A percentile compares a stretch with the other conserved stretches of the same genome.
phyloP scores from a whole-genome alignment of 2,329 filamentous ascomycete species.

The Verticillium isaacii region DNA sequence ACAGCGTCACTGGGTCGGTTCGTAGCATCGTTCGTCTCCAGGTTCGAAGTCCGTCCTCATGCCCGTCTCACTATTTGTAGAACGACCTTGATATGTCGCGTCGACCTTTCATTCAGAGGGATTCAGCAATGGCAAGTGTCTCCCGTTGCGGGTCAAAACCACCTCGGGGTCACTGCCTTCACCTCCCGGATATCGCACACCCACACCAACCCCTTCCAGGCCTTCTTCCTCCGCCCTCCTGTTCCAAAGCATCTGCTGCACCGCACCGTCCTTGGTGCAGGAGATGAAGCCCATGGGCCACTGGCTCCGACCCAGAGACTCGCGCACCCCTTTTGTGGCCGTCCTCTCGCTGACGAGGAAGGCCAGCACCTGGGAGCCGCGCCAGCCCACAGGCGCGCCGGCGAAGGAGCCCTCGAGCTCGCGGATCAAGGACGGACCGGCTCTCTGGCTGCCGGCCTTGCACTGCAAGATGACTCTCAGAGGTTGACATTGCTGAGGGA shows the following conservation, averaged over 20 bases:
- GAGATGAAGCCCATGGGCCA: slow-evolving; percentile 70
- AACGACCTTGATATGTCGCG: not conserved
- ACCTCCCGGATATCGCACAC: slow-evolving; percentile 32
- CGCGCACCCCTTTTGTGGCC: slow-evolving; percentile 74
- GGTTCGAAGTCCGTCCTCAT: no score
- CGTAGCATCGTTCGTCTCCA: no score
- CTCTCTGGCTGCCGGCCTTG: slow-evolving; percentile 53
- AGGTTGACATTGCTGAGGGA: slow-evolving; percentile 36
- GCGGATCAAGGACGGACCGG: slow-evolving; percentile 58
- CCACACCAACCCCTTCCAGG: slow-evolving; percentile 54
- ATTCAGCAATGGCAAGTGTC: slow-evolving; percentile 22
- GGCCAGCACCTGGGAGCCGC: slow-evolving; percentile 58
- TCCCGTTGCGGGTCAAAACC: slow-evolving; percentile 48
- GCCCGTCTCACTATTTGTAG: no score
- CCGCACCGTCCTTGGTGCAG: slow-evolving; percentile 50
- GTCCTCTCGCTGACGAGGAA: slow-evolving; percentile 64
- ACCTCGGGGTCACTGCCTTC: slow-evolving; percentile 31
- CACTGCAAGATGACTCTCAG: slow-evolving; percentile 59
- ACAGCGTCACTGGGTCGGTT: no score
- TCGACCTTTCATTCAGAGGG: not conserved
- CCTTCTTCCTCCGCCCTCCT: slow-evolving; percentile 55
- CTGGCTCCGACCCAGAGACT: slow-evolving; percentile 61
- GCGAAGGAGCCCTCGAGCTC: slow-evolving; percentile 76
- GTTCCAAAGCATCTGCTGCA: slow-evolving; percentile 74
- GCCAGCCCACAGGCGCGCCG: slow-evolving; percentile 70